Evolutionary conservation across 2,329 filamentous ascomycete species (phyloP).

Genomic region (Colletotrichum truncatum): DNA sequence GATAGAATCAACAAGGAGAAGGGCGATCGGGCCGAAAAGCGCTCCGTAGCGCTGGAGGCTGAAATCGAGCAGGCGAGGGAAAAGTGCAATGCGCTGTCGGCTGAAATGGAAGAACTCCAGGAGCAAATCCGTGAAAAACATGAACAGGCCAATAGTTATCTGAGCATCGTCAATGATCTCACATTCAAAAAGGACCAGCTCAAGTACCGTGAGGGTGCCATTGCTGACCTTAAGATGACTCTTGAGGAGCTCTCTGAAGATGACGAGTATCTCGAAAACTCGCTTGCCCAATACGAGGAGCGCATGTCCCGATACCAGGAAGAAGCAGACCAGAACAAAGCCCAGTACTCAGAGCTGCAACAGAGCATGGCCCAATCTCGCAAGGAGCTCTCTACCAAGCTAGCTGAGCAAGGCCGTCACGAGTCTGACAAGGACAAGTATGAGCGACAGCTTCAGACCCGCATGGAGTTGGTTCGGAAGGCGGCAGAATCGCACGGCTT

Average conservation of each 20-base stretch:
- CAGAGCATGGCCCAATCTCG: constrained; percentile 54
- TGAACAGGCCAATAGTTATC: constrained; percentile 77
- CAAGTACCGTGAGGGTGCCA: constrained; percentile 73
- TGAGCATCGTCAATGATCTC: constrained; percentile 78
- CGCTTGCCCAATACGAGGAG: constrained; percentile 81
- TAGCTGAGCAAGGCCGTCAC: constrained; percentile 77
- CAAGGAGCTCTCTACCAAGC: constrained; percentile 58
- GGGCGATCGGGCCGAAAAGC: constrained; percentile 76
- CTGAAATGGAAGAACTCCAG: constrained; percentile 69
- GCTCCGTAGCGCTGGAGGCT: constrained; percentile 69
- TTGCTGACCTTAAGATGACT: constrained; percentile 74
- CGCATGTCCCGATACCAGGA: constrained; percentile 72
- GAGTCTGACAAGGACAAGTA: constrained; percentile 89
- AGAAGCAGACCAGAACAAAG: constrained; percentile 70
- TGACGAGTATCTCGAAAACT: constrained; percentile 77
- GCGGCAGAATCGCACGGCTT: constrained; percentile 81
- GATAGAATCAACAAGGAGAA: constrained; percentile 87
- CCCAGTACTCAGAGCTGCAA: constrained; percentile 73
- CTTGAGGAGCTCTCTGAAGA: constrained; percentile 82
- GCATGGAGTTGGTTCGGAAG: constrained; percentile 79
- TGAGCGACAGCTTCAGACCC: constrained; percentile 78
- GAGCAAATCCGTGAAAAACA: constrained; percentile 71
- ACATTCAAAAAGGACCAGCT: constrained; percentile 81
- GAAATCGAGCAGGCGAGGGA: constrained; percentile 71
- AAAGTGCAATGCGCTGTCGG: constrained; percentile 65